These are phyloP conservation scores for Monosporascus sp. DNA, from an alignment of 2,329 filamentous ascomycete species.

Conservation along the genomic window DNA sequence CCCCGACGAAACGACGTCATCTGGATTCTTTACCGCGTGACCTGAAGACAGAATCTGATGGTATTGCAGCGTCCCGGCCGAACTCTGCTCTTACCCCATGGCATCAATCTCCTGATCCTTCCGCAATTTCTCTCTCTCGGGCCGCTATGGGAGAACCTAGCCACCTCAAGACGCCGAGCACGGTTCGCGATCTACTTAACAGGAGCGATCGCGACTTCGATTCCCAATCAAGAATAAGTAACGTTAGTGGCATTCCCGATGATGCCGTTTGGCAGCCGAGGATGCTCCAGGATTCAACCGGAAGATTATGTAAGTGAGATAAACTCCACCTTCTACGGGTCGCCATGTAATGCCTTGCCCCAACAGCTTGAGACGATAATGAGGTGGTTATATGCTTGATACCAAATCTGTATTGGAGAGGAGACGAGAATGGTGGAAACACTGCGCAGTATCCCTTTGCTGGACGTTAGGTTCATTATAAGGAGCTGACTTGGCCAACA, in stretches of 20 bases:
- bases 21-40: conserved; percentile 23
- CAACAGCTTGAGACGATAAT: too few species aligned
- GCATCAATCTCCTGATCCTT: conserved; percentile 15
- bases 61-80: conserved; percentile 24
- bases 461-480: neutral
- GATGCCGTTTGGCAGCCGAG: conserved; percentile 52
- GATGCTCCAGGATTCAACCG: conserved; percentile 56
- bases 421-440: neutral
- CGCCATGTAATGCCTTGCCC: too few species aligned
- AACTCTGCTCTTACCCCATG: conserved; percentile 19
- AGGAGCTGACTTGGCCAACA: conserved; percentile 5
- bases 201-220: conserved; percentile 25
- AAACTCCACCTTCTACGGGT: neutral
- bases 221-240: conserved; percentile 32
- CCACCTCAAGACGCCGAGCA: conserved; percentile 15
- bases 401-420: too few species aligned
- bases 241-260: conserved; percentile 44
- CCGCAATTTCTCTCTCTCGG: conserved; percentile 12
- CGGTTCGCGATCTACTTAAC: conserved; percentile 11
- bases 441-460: conserved; percentile 6
- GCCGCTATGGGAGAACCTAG: conserved; percentile 8
- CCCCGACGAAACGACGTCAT: conserved; percentile 33
- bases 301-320: conserved; percentile 46
- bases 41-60: conserved; percentile 19
- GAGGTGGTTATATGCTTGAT: too few species aligned